These are phyloP conservation scores for Pseudotsuga menziesii DNA, from an alignment of 75 land plant species.

Conservation along the genomic window DNA sequence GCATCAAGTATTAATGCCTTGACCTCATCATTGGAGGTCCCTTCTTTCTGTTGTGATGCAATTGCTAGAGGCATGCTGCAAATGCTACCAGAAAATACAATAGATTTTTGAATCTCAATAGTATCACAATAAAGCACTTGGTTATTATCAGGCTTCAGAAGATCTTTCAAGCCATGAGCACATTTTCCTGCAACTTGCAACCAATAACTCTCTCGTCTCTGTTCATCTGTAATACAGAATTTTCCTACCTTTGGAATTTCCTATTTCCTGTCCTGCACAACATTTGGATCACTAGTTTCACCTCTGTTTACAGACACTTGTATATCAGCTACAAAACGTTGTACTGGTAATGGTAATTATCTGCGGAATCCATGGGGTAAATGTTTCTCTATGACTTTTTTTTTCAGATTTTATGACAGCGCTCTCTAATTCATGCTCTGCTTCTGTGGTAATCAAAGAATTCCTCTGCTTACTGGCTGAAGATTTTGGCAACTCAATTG, in stretches of 20 bases:
- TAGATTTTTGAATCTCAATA: conserved; percentile 6
- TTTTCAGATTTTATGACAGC: no score
- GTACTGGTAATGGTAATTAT: no score
- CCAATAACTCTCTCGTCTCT: no score
- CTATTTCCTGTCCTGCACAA: no score
- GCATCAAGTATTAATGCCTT: not conserved
- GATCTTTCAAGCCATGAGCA: conserved; percentile 26
- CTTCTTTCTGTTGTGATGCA: conserved; percentile 10
- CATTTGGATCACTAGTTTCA: no score
- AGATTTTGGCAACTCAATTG: not conserved
- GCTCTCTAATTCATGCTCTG: not conserved
- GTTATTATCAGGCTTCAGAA: conserved; percentile 45
- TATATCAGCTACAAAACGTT: no score
- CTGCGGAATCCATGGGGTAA: no score
- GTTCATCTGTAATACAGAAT: no score
- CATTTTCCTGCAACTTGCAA: conserved; percentile 38
- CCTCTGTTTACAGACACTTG: no score
- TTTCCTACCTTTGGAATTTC: no score
- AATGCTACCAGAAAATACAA: conserved; percentile 10
- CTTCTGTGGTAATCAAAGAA: not conserved
- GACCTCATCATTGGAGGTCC: not conserved
- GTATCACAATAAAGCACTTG: conserved; percentile 49
- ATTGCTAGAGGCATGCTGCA: conserved; percentile 1
- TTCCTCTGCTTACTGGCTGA: conserved; percentile 1
- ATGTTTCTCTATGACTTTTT: no score